Evolutionary conservation across 176 grass and related monocot species (phyloP).

Genomic region (Lolium perenne): DNA sequence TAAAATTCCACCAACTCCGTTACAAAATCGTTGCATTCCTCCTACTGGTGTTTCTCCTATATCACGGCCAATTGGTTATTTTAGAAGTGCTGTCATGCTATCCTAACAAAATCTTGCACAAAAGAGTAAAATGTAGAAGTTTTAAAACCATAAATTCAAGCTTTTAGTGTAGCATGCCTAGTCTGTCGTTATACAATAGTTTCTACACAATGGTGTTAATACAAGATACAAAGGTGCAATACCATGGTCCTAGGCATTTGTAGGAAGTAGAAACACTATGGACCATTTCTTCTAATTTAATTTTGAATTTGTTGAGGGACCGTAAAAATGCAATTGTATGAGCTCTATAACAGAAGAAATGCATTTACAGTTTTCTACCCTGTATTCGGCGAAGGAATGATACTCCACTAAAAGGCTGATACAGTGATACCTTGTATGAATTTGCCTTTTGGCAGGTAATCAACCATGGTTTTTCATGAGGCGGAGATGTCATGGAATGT

Average conservation of each 20-base stretch:
- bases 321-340: not conserved
- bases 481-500: slow-evolving; percentile 86
- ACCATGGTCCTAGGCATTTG: not conserved
- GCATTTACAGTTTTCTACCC: not conserved
- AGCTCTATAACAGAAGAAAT: not conserved
- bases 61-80: too few relatives aligned
- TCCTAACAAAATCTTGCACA: too few relatives aligned
- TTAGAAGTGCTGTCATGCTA: too few relatives aligned
- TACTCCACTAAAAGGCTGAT: not conserved
- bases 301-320: not conserved
- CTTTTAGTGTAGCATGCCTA: not conserved
- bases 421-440: not conserved
- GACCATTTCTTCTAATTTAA: not conserved
- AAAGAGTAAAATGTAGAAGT: not conserved
- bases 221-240: not conserved
- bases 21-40: too few relatives aligned
- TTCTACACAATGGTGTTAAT: not conserved
- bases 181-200: not conserved
- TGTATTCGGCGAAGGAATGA: not conserved
- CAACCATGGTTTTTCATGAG: slow-evolving; percentile 76
- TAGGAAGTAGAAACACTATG: not conserved
- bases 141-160: not conserved
- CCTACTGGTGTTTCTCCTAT: too few relatives aligned
- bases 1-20: too few relatives aligned
- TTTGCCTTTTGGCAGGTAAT: slow-evolving; percentile 44